Evolutionary conservation across 768 basidiomycete species (phyloP), one percentile per base, ranked within the genome.

Genomic region (Erythrobasidium yunnanense): DNA sequence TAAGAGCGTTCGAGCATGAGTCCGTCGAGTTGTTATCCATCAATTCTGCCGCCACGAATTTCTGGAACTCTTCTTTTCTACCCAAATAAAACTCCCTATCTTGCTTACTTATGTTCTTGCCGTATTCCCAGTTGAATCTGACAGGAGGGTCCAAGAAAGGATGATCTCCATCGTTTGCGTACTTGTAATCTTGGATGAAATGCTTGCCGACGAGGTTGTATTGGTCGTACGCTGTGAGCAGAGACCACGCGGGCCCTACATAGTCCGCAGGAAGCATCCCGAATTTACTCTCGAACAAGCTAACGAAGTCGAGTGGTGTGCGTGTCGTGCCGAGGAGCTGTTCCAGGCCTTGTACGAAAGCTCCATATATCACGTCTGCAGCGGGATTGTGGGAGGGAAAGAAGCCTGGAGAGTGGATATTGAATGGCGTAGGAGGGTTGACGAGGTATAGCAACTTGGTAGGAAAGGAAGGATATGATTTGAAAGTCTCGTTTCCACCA

Each of bases 101-200:
- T 15, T 62, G 65, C 29, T 65, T 47, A 0, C 68, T 68, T 7
- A 69, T 38, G 32, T 66, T 67, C 8, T 66, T 32, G n/a, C 58
- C 74, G 23, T 52, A 72, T 2, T 54, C 69, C 73, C 74, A 75
- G 35, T 70, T 69, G 7, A 62, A 60, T 15, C 45, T 35, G 6
- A 71, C 71, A 1, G 66, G 52, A 11, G 74, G 66, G 49, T 66
- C 71, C 42, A 72, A 65, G 57, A 73, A 71, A 0, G 74, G 74
- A 17, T 56, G 38, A 20, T 71, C 49, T 11, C 73, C 73, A 22
- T 72, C 68, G 58, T 74, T 68, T 49, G 63, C 53, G 1, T 66
- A 62, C 8, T 69, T 49, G 65, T 74, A 75, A 30, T 70, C 74
- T 11, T 57, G 66, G 56, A 70, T 69, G 67, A 71, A 75, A 2